A percentile compares a stretch with the other conserved stretches of the same genome.
Evolutionary conservation across 164 flowering plant species (phyloP).

Genomic region (Houttuynia cordata): DNA sequence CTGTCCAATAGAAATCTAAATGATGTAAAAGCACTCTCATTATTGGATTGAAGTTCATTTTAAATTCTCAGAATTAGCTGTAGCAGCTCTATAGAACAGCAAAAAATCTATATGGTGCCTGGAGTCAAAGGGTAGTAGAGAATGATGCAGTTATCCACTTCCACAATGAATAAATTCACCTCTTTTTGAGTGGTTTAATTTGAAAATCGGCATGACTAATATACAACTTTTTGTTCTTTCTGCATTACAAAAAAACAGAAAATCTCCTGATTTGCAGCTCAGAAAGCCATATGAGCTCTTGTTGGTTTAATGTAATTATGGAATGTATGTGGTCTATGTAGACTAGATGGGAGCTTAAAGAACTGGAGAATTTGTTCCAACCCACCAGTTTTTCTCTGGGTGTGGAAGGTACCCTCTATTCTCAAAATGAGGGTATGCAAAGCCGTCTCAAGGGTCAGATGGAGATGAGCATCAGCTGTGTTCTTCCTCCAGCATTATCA

Average conservation of each 20-base stretch:
- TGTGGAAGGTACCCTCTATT: slow-evolving; percentile 52
- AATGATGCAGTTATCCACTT: no score
- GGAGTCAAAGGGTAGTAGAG: no score
- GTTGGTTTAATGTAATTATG: background rate
- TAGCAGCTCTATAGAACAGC: no score
- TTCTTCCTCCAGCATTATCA: slow-evolving; percentile 49
- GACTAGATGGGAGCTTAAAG: slow-evolving; percentile 77
- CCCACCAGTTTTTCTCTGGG: slow-evolving; percentile 51
- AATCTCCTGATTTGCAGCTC: background rate
- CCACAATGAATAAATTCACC: no score
- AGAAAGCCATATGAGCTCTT: background rate
- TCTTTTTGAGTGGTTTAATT: background rate
- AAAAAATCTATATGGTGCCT: no score
- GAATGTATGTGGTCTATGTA: slow-evolving; percentile 8
- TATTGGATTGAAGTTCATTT: no score
- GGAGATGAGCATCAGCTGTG: slow-evolving; percentile 52
- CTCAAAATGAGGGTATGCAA: slow-evolving; percentile 35
- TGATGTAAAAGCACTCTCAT: no score
- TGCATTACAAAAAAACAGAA: background rate
- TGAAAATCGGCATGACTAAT: background rate
- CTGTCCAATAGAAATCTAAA: no score
- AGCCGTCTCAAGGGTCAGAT: slow-evolving; percentile 53
- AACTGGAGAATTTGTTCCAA: slow-evolving; percentile 42
- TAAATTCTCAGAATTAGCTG: no score
- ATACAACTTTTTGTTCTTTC: background rate